Evolutionary conservation across 148 eudicot species (phyloP).

Genomic region (Arbutus unedo): DNA sequence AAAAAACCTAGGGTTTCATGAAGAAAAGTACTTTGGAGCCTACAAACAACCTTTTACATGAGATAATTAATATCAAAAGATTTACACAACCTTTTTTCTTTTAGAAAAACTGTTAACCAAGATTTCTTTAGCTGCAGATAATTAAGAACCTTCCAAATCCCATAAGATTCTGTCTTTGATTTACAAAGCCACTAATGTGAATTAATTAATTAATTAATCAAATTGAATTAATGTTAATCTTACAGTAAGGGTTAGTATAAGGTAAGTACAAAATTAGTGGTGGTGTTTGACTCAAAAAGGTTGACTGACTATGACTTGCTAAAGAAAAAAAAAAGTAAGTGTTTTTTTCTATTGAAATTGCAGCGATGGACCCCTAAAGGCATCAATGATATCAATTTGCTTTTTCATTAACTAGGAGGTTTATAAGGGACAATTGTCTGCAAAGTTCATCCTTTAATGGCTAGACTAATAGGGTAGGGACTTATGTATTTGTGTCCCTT

Average conservation of each 20-base stretch:
- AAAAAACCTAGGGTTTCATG: neutral
- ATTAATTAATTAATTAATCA: neutral
- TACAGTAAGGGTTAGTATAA: neutral
- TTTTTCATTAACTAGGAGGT: neutral
- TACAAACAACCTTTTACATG: neutral
- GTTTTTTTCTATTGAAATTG: conserved; percentile 15
- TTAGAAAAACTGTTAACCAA: conserved; percentile 10
- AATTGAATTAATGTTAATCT: neutral
- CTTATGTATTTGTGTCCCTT: neutral
- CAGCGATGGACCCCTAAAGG: conserved; percentile 23
- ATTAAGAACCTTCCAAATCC: conserved; percentile 21
- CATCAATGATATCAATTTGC: conserved; percentile 21
- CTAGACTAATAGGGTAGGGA: conserved; percentile 8
- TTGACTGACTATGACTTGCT: conserved; percentile 23
- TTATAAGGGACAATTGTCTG: neutral
- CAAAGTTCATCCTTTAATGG: neutral
- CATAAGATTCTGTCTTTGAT: neutral
- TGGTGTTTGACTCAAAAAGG: conserved; percentile 15
- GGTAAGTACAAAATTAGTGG: neutral
- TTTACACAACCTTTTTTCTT: conserved; percentile 10
- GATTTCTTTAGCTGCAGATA: conserved; percentile 6
- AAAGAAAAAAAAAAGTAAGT: neutral
- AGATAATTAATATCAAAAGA: conserved; percentile 1
- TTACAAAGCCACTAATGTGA: neutral
- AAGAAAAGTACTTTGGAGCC: neutral